These are phyloP conservation scores for Bothriochloa decipiens DNA, from an alignment of 176 grass and related monocot species.

Conservation along the genomic window DNA sequence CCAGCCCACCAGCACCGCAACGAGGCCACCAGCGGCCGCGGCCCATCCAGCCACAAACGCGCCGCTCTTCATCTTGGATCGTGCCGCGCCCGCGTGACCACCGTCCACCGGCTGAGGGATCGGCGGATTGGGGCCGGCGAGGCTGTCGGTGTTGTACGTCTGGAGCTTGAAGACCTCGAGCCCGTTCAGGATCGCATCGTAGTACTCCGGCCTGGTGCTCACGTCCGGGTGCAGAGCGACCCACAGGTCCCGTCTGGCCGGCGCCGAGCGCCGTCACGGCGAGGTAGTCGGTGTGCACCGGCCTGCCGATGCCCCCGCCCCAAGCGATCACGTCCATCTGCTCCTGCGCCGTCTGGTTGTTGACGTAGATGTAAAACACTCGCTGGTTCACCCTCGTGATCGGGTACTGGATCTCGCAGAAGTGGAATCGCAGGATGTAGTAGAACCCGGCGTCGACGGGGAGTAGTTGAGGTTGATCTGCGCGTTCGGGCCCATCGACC, in stretches of 20 bases:
- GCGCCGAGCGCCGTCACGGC: not conserved
- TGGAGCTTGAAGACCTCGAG: conserved; percentile 64
- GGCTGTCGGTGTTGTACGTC: conserved; percentile 21
- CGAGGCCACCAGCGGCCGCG: conserved; percentile 11
- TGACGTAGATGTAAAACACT: conserved; percentile 47
- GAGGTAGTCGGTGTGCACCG: conserved; percentile 43
- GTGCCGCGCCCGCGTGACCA: not conserved
- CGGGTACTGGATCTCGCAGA: conserved; percentile 64
- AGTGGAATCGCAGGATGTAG: conserved; percentile 53
- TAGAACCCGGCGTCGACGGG: conserved; percentile 52
- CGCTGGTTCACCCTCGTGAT: conserved; percentile 44
- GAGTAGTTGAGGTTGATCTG: conserved; percentile 49
- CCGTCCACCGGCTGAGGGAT: not conserved
- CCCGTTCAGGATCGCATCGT: conserved; percentile 55
- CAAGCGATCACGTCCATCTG: conserved; percentile 16
- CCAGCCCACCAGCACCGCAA: conserved; percentile 6
- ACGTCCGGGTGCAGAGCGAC: conserved; percentile 52
- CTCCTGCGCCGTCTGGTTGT: conserved; percentile 45
- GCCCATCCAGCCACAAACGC: conserved; percentile 13
- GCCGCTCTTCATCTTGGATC: not conserved
- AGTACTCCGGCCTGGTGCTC: conserved; percentile 11
- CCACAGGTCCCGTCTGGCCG: conserved; percentile 50
- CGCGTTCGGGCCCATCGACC: conserved; percentile 46
- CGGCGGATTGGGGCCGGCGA: conserved; percentile 38
- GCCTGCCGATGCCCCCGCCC: conserved; percentile 31